Conservation (phyloP, 768 basidiomycete genomes). For the Lentinula raphanica region DNA sequence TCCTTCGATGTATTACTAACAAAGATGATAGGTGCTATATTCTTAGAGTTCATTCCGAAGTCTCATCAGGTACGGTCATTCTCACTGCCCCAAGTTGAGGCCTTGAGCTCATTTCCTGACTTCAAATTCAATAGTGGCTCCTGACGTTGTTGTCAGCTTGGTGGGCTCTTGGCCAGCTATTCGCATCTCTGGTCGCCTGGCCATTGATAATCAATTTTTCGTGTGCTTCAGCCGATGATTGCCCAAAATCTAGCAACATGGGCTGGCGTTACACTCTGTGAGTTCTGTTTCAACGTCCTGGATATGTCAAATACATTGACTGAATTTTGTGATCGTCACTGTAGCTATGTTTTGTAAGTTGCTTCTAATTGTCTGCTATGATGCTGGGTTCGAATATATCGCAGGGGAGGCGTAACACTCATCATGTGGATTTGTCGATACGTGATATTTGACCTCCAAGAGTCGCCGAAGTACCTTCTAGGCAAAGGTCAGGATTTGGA, state of each 20-base stretch:
- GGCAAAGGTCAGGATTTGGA: conserved; percentile 53
- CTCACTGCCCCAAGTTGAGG: neutral
- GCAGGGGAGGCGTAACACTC: conserved; percentile 43
- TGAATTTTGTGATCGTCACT: neutral
- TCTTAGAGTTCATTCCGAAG: conserved; percentile 39
- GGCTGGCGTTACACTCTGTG: conserved; percentile 58
- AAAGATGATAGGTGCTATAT: conserved; percentile 30
- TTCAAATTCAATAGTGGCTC: neutral
- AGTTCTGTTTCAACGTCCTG: conserved; percentile 13
- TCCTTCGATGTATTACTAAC: neutral
- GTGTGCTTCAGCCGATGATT: conserved; percentile 38
- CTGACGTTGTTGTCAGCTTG: conserved; percentile 7
- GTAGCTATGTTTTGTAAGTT: conserved; percentile 37
- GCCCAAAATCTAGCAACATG: conserved; percentile 45
- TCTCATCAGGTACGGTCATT: conserved; percentile 29
- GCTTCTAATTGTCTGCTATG: neutral
- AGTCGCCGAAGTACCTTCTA: conserved; percentile 58
- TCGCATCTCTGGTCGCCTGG: conserved; percentile 45
- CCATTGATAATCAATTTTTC: conserved; percentile 53
- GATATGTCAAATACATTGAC: neutral
- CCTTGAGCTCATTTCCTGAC: neutral
- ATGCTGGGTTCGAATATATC: neutral
- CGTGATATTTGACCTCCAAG: conserved; percentile 53
- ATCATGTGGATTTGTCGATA: conserved; percentile 51
- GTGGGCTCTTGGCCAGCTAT: conserved; percentile 15